Evolutionary conservation across 169 alveolate species (phyloP).

Genomic region (Plasmodium knowlesi): DNA sequence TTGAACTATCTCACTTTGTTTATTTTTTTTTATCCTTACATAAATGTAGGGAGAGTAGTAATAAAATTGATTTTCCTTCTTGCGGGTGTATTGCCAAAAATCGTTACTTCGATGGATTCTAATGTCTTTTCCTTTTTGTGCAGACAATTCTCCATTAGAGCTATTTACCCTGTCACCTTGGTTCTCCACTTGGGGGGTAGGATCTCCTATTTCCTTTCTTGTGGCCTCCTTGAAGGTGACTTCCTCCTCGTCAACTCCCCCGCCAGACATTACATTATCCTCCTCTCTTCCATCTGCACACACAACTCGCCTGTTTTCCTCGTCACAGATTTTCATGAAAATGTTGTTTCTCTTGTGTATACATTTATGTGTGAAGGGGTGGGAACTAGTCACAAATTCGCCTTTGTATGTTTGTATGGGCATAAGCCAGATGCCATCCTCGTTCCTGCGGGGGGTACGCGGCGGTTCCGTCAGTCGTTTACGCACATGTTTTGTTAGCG

Average conservation of each 20-base stretch:
- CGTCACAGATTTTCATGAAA: slow-evolving; percentile 17
- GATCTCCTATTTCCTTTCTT: background rate
- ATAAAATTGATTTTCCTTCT: slow-evolving; percentile 28
- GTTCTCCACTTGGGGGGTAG: background rate
- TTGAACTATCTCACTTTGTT: background rate
- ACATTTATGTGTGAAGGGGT: background rate
- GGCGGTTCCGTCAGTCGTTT: background rate
- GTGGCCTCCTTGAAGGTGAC: background rate
- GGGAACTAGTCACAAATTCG: slow-evolving; percentile 3
- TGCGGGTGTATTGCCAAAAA: background rate
- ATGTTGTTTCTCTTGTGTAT: slow-evolving; percentile 49
- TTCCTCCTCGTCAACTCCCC: background rate
- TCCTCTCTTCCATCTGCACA: background rate
- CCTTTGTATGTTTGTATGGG: slow-evolving; percentile 45
- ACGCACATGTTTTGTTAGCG: background rate
- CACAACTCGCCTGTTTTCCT: slow-evolving; percentile 32
- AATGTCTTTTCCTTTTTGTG: background rate
- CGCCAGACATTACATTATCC: background rate
- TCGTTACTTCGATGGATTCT: background rate
- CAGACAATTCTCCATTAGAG: background rate
- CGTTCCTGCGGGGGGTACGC: slow-evolving; percentile 3
- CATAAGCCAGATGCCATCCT: slow-evolving; percentile 51
- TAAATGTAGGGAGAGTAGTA: slow-evolving; percentile 58
- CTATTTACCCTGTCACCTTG: background rate
- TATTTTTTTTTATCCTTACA: slow-evolving; percentile 47